phyloP scores from a whole-genome alignment of 148 eudicot species.

The Fagopyrum homotropicum region DNA sequence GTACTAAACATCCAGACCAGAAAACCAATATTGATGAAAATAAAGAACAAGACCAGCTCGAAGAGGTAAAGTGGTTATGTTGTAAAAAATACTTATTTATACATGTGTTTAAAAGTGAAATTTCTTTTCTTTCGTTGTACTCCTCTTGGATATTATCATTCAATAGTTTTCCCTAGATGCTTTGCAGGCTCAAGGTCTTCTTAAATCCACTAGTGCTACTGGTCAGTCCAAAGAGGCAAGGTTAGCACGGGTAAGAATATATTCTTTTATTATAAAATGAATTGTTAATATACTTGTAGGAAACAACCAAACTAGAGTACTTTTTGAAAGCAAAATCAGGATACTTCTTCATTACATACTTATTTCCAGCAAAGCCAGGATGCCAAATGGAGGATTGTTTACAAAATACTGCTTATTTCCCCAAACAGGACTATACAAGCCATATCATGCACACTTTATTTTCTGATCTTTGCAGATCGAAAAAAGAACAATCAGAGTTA shows the following conservation, averaged over 20 bases:
- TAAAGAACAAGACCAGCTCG: slow-evolving; percentile 80
- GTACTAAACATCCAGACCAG: slow-evolving; percentile 27
- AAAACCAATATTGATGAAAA: slow-evolving; percentile 27
- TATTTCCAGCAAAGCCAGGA: no score
- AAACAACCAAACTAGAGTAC: background rate
- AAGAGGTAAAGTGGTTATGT: slow-evolving; percentile 64
- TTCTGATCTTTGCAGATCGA: no score
- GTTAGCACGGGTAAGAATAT: slow-evolving; percentile 79
- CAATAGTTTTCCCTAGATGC: slow-evolving; percentile 28
- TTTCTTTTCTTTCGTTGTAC: background rate
- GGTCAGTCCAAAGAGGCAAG: slow-evolving; percentile 99
- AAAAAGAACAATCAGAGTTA: no score
- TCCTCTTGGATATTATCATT: slow-evolving; percentile 21
- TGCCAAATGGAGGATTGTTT: no score
- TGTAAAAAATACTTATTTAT: background rate
- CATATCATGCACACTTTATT: no score
- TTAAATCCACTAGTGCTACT: slow-evolving; percentile 62
- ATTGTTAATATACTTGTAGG: background rate
- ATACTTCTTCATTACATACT: background rate
- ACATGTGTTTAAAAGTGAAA: background rate
- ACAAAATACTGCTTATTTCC: no score
- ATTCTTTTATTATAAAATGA: background rate
- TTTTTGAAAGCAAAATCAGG: background rate
- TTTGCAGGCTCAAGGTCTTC: slow-evolving; percentile 91
- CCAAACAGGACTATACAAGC: no score